Evolutionary conservation across 139 green algal genomes (phyloP).

Genomic region (Diplosphaera chodatii): DNA sequence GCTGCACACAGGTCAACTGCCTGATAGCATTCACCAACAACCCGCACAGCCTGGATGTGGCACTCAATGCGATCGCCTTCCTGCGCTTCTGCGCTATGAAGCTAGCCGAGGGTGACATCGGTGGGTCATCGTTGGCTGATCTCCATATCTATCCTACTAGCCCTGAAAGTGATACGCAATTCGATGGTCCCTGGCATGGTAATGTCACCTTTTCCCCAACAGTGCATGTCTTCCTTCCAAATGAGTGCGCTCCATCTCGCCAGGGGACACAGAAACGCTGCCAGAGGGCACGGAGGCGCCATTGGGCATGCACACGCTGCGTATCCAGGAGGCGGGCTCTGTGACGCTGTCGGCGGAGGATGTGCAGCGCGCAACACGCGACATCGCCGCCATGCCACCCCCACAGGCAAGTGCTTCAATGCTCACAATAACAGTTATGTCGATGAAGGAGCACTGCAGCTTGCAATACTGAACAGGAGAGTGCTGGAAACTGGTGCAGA

Average conservation of each 20-base stretch:
- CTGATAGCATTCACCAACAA: slow-evolving; percentile 99
- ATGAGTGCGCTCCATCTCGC: too few species aligned
- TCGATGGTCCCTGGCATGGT: too few species aligned
- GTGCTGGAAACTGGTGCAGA: too few species aligned
- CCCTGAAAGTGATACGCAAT: too few species aligned
- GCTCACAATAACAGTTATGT: too few species aligned
- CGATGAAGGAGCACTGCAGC: too few species aligned
- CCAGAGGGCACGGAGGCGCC: slow-evolving; percentile 28
- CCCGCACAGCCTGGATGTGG: slow-evolving; percentile 86
- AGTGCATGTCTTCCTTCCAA: too few species aligned
- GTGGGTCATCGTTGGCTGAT: too few species aligned
- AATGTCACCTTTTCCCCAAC: too few species aligned
- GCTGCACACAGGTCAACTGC: slow-evolving; percentile 86
- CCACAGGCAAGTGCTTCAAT: background rate
- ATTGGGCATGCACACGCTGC: slow-evolving; percentile 21
- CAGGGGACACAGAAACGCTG: slow-evolving; percentile 36
- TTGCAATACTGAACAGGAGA: too few species aligned
- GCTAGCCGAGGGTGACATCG: slow-evolving; percentile 90
- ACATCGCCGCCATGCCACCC: background rate
- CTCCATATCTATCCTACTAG: too few species aligned
- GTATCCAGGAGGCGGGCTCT: slow-evolving; percentile 21
- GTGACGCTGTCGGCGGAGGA: background rate
- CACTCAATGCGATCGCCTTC: slow-evolving; percentile 96
- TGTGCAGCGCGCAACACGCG: background rate
- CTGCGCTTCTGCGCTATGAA: slow-evolving; percentile 94